A percentile compares a stretch with the other conserved stretches of the same genome.
phyloP scores from a whole-genome alignment of 768 basidiomycete genomes.

The Filobasidium wieringae region DNA sequence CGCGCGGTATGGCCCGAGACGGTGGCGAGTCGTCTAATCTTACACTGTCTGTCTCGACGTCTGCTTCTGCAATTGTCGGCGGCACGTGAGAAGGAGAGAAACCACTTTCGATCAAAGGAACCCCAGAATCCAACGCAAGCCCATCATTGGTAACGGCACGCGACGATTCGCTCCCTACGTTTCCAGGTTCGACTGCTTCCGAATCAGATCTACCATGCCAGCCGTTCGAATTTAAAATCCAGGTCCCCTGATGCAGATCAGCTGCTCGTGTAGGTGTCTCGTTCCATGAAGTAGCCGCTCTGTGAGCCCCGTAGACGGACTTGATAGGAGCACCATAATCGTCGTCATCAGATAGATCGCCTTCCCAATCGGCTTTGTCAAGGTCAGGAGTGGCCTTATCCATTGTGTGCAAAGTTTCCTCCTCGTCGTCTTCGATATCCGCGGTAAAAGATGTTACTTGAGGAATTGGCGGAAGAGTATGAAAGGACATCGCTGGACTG shows the following conservation, averaged over 20 bases:
- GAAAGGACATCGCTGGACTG: background rate
- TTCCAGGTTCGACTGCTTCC: background rate
- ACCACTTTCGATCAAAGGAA: background rate
- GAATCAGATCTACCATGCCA: slow-evolving; percentile 4
- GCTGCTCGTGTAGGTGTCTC: background rate
- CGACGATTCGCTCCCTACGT: background rate
- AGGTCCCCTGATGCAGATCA: slow-evolving; percentile 6
- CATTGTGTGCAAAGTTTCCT: background rate
- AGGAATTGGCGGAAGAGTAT: background rate
- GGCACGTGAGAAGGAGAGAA: slow-evolving; percentile 1
- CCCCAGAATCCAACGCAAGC: background rate
- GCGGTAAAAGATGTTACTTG: background rate
- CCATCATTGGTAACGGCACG: background rate
- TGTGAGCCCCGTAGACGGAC: background rate
- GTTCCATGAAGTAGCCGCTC: slow-evolving; percentile 1
- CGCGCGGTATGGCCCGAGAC: background rate
- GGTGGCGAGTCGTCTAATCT: background rate
- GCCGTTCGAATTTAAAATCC: slow-evolving; percentile 7
- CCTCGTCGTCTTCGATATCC: background rate
- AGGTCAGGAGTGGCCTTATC: background rate
- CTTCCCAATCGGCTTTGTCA: slow-evolving; percentile 33
- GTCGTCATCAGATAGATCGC: slow-evolving; percentile 28
- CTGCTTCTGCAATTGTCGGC: background rate
- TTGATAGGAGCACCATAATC: slow-evolving; percentile 20
- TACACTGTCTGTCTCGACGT: background rate